Evolutionary conservation across 1,139 yeast genomes (phyloP).

Genomic region (Hanseniaspora uvarum): DNA sequence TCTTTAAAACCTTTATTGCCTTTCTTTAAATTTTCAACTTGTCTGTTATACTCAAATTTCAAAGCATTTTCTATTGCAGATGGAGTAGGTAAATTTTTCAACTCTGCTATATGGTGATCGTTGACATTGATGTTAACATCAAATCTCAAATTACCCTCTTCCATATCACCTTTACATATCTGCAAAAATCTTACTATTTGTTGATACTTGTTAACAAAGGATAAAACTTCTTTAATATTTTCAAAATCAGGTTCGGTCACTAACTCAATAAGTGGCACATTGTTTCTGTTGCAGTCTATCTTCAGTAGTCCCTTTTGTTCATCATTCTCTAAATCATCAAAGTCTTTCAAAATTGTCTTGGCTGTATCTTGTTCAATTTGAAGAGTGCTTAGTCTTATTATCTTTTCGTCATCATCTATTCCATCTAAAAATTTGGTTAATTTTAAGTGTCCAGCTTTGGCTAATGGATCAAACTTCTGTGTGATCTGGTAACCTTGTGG

Average conservation of each 20-base stretch:
- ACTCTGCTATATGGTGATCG: conserved; percentile 64
- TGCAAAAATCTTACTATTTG: conserved; percentile 54
- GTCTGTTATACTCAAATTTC: conserved; percentile 64
- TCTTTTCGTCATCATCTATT: conserved; percentile 33
- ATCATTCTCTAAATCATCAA: conserved; percentile 24
- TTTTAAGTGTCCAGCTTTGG: conserved; percentile 50
- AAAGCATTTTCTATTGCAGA: conserved; percentile 73
- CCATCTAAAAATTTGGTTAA: conserved; percentile 48
- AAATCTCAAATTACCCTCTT: conserved; percentile 88
- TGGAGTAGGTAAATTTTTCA: conserved; percentile 79
- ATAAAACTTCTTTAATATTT: conserved; percentile 55
- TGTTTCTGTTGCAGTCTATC: conserved; percentile 75
- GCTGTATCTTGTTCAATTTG: conserved; percentile 96
- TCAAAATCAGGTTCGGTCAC: conserved; percentile 85
- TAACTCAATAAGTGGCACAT: conserved; percentile 78
- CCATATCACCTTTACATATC: conserved; percentile 82
- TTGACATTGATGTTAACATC: conserved; percentile 83
- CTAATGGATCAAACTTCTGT: conserved; percentile 75
- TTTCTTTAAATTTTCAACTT: conserved; percentile 36
- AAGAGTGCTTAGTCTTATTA: conserved; percentile 56
- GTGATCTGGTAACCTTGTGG: conserved; percentile 95
- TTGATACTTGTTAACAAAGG: conserved; percentile 75
- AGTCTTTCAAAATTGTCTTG: conserved; percentile 44
- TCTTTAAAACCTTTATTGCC: conserved; percentile 39
- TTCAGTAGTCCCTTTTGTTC: conserved; percentile 32